Conservation (phyloP, 345 rosid genomes). For the Firmiana major region DNA sequence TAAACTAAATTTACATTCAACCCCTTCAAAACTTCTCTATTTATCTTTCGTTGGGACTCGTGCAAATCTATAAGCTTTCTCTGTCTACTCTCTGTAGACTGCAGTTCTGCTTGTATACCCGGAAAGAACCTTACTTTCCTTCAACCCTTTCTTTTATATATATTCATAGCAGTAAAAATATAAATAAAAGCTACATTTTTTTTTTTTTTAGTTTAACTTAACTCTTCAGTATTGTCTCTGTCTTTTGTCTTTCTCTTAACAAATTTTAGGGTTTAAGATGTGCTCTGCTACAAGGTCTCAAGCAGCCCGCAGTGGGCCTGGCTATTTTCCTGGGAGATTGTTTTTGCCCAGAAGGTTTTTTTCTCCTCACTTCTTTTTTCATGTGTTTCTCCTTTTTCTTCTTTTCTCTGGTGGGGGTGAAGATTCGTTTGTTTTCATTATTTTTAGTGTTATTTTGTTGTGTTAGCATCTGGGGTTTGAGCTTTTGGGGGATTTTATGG, state of each 20-base stretch:
- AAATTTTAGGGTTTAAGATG: constrained; percentile 25
- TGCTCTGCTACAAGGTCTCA: constrained; percentile 10
- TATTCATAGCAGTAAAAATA: no score
- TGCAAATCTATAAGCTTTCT: constrained; percentile 13
- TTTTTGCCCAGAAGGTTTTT: constrained; percentile 18
- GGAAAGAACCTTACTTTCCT: constrained; percentile 4
- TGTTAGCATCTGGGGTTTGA: not conserved
- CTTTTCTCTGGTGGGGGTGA: not conserved
- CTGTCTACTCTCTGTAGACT: not conserved
- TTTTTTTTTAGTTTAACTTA: not conserved
- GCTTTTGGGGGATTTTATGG: not conserved
- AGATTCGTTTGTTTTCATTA: not conserved
- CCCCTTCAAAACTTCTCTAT: not conserved
- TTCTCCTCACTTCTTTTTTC: not conserved
- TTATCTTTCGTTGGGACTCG: constrained; percentile 15
- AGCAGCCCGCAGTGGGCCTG: constrained; percentile 14
- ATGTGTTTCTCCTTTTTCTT: not conserved
- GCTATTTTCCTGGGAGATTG: constrained; percentile 10
- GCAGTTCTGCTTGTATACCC: not conserved
- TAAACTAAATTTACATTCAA: not conserved
- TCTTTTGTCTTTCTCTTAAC: not conserved
- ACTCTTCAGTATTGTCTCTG: not conserved
- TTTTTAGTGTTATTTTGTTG: not conserved
- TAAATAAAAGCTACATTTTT: not conserved
- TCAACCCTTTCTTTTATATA: not conserved